These are phyloP conservation scores for Lojkania enalia DNA, from an alignment of 2,329 filamentous ascomycete species.

Conservation along the genomic window DNA sequence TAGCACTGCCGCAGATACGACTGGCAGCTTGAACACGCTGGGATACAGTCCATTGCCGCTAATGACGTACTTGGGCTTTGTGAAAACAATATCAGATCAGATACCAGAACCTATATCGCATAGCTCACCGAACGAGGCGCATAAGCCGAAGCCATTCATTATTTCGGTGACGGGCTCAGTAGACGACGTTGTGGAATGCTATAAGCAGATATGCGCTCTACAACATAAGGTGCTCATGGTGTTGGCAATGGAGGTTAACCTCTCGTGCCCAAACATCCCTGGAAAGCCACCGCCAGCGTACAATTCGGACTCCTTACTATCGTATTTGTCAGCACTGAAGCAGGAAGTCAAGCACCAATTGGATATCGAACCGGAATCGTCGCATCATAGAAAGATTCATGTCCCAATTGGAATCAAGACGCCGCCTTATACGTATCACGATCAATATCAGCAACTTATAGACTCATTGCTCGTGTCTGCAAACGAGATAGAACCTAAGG, in stretches of 20 bases:
- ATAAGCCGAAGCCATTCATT: conserved; percentile 59
- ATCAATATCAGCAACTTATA: conserved; percentile 64
- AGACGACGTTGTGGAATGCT: conserved; percentile 61
- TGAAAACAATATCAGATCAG: conserved; percentile 52
- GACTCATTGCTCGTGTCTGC: conserved; percentile 51
- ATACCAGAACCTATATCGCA: conserved; percentile 8
- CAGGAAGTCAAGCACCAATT: conserved; percentile 27
- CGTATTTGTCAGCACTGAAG: conserved; percentile 59
- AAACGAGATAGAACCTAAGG: conserved; percentile 20
- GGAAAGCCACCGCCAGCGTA: conserved; percentile 72
- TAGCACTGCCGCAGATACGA: conserved; percentile 28
- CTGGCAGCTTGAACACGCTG: conserved; percentile 64
- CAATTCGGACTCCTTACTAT: conserved; percentile 52
- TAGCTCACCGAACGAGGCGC: not conserved
- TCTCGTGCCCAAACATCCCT: conserved; percentile 77
- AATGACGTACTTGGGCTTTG: conserved; percentile 60
- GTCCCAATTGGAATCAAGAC: conserved; percentile 69
- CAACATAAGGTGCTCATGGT: conserved; percentile 47
- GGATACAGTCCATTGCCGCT: conserved; percentile 72
- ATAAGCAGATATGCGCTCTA: conserved; percentile 51
- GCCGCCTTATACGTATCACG: conserved; percentile 73
- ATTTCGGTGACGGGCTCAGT: conserved; percentile 71
- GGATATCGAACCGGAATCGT: conserved; percentile 9
- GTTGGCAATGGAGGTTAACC: conserved; percentile 74
- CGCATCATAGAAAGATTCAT: conserved; percentile 25